Percentiles rank a stretch among this genome's conserved stretches.
Conservation (phyloP, 2,329 filamentous ascomycete genomes). For the Calycina marina region DNA sequence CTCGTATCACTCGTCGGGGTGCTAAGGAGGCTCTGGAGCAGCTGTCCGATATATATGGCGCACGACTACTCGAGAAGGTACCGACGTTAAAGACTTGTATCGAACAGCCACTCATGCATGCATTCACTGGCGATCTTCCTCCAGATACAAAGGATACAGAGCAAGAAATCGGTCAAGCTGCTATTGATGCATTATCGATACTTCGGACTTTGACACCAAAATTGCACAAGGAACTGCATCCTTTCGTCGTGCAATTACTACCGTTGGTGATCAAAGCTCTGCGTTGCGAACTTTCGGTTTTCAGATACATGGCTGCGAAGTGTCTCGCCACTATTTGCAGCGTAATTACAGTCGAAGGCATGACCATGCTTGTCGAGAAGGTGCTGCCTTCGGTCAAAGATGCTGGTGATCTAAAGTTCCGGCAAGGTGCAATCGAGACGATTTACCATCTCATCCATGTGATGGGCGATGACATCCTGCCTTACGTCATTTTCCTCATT, state of each 20-base stretch:
- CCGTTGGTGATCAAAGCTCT: slow-evolving; percentile 78
- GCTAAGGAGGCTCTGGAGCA: slow-evolving; percentile 91
- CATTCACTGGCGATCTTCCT: slow-evolving; percentile 61
- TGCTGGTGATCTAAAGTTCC: slow-evolving; percentile 70
- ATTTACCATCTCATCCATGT: slow-evolving; percentile 96
- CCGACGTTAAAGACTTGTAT: slow-evolving; percentile 72
- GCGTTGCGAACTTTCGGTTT: slow-evolving; percentile 76
- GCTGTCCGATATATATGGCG: slow-evolving; percentile 64
- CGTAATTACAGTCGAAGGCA: slow-evolving; percentile 84
- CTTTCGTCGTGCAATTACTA: slow-evolving; percentile 70
- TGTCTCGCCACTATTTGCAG: slow-evolving; percentile 96
- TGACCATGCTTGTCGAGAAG: slow-evolving; percentile 89
- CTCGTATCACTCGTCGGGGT: slow-evolving; percentile 78
- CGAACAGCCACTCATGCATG: slow-evolving; percentile 61
- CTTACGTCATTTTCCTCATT: slow-evolving; percentile 97
- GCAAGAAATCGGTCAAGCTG: slow-evolving; percentile 69
- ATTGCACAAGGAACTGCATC: slow-evolving; percentile 57
- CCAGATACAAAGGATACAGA: slow-evolving; percentile 59
- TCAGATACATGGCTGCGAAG: slow-evolving; percentile 93
- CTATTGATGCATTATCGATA: slow-evolving; percentile 87
- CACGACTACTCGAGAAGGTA: slow-evolving; percentile 63
- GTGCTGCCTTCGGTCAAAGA: slow-evolving; percentile 88
- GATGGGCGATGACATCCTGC: slow-evolving; percentile 91
- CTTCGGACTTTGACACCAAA: slow-evolving; percentile 89
- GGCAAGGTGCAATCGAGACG: slow-evolving; percentile 87